Evolutionary conservation across 331 rosid species (phyloP).

Genomic region (Pyracantha coccinea): DNA sequence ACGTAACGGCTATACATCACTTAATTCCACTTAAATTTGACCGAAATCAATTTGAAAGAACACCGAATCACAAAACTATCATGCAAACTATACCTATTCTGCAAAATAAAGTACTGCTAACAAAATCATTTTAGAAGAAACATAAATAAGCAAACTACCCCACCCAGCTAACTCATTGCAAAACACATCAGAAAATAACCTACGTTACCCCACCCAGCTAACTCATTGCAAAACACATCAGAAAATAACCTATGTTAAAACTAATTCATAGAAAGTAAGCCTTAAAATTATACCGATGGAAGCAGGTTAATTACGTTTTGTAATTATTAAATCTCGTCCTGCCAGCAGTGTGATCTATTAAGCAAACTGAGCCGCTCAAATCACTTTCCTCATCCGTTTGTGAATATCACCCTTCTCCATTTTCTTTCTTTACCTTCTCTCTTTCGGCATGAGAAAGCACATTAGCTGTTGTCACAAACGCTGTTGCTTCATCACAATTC

Average conservation of each 20-base stretch:
- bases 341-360: background rate
- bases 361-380: background rate
- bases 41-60: background rate
- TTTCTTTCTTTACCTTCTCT: background rate
- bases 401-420: background rate
- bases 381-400: background rate
- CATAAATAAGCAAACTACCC: no score
- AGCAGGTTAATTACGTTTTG: background rate
- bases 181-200: no score
- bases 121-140: no score
- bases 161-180: no score
- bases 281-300: background rate
- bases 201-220: no score
- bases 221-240: no score
- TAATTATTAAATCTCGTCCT: background rate
- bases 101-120: background rate
- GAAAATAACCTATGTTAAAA: no score
- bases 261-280: background rate
- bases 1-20: background rate
- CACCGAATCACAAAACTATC: background rate
- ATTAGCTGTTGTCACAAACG: background rate
- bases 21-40: background rate
- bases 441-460: background rate
- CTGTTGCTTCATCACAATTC: background rate
- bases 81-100: background rate